Percentiles rank a stretch among this genome's conserved stretches.
These are phyloP conservation scores for Podaxis mareebaensis DNA, from an alignment of 768 basidiomycete species.

Conservation along the genomic window DNA sequence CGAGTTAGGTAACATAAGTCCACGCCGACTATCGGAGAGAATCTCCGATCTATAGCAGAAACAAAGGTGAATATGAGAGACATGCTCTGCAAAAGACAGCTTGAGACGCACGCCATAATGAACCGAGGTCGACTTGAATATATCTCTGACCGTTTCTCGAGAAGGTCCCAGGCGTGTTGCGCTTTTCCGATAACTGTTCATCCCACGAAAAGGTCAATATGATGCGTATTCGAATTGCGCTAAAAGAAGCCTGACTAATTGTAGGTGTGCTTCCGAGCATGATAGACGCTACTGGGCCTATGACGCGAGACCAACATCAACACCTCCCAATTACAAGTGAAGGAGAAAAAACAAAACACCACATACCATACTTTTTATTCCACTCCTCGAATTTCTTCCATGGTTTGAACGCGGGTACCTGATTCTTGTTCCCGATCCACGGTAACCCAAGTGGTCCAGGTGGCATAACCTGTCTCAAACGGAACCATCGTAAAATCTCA, in stretches of 20 bases:
- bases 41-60: slow-evolving; percentile 40
- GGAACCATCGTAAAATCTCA: slow-evolving; percentile 29
- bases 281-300: slow-evolving; percentile 43
- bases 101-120: slow-evolving; percentile 27
- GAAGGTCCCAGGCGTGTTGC: slow-evolving; percentile 31
- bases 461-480: slow-evolving; percentile 38
- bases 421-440: slow-evolving; percentile 45
- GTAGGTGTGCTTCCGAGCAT: slow-evolving; percentile 43
- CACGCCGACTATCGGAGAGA: slow-evolving; percentile 45
- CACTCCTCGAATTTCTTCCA: slow-evolving; percentile 52
- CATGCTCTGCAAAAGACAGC: too few species aligned
- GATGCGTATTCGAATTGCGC: too few species aligned
- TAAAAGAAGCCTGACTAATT: slow-evolving; percentile 30
- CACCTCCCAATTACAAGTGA: neutral
- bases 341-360: neutral
- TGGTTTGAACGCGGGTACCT: slow-evolving; percentile 44
- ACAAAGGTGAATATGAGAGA: neutral
- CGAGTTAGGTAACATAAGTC: slow-evolving; percentile 43
- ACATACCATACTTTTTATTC: slow-evolving; percentile 45
- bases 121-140: slow-evolving; percentile 34
- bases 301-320: neutral
- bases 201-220: neutral
- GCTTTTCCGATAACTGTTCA: slow-evolving; percentile 27
- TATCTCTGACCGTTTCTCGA: slow-evolving; percentile 33
- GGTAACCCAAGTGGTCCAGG: slow-evolving; percentile 47